These are phyloP conservation scores for Fusarium sp. DNA, from an alignment of 2,329 filamentous ascomycete species.

Conservation along the genomic window DNA sequence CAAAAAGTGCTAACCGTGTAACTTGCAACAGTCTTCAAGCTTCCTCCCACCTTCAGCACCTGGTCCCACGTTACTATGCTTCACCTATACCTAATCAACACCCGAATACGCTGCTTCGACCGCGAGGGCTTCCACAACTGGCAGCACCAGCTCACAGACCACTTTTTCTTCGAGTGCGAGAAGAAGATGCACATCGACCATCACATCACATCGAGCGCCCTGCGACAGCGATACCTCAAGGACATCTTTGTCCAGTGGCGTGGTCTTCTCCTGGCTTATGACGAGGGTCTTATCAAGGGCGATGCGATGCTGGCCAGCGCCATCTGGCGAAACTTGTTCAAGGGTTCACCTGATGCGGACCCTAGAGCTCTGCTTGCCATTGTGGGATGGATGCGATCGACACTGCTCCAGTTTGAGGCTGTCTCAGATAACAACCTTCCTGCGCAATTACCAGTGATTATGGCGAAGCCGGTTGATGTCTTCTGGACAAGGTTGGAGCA, in stretches of 20 bases:
- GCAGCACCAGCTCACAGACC: slow-evolving; percentile 92
- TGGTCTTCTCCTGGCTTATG: slow-evolving; percentile 84
- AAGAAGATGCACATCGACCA: slow-evolving; percentile 85
- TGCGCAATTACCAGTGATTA: slow-evolving; percentile 49
- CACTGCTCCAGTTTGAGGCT: slow-evolving; percentile 61
- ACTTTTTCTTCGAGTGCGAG: slow-evolving; percentile 93
- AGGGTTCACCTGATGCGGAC: slow-evolving; percentile 69
- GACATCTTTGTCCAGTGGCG: slow-evolving; percentile 96
- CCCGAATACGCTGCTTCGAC: slow-evolving; percentile 83
- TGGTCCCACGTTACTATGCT: slow-evolving; percentile 98
- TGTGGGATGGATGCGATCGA: slow-evolving; percentile 67
- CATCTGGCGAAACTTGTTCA: slow-evolving; percentile 94
- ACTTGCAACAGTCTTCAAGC: slow-evolving; percentile 72
- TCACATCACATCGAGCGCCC: slow-evolving; percentile 69
- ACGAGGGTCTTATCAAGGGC: slow-evolving; percentile 81
- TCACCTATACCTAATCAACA: slow-evolving; percentile 92
- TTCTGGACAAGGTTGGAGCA: slow-evolving; percentile 60
- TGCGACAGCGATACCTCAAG: slow-evolving; percentile 77
- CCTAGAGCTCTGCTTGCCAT: slow-evolving; percentile 63
- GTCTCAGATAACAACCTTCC: slow-evolving; percentile 59
- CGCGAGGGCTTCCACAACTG: slow-evolving; percentile 76
- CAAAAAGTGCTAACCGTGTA: slow-evolving; percentile 3
- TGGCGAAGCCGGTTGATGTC: slow-evolving; percentile 53
- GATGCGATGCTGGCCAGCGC: slow-evolving; percentile 84
- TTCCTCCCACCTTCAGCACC: slow-evolving; percentile 89